Evolutionary conservation across 1,139 yeast species (phyloP).

Genomic region (Hemisphaericaspora xylanilytica): DNA sequence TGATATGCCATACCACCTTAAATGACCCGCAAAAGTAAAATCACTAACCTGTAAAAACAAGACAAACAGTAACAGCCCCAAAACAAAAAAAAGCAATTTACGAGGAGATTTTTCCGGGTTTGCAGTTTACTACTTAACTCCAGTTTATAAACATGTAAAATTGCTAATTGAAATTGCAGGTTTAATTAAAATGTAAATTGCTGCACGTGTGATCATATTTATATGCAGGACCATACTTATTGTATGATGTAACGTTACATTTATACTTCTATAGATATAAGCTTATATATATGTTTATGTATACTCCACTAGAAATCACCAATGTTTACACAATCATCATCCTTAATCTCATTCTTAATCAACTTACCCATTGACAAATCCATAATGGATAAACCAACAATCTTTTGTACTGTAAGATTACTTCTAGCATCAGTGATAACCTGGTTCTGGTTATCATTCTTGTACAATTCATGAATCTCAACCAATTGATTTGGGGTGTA

Average conservation of each 20-base stretch:
- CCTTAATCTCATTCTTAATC: constrained; percentile 17
- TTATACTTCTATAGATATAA: too few relatives aligned
- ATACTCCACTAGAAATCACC: constrained; percentile 15
- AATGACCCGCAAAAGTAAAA: too few relatives aligned
- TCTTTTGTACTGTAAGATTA: constrained; percentile 44
- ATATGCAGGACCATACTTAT: background rate
- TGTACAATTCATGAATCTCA: constrained; percentile 42
- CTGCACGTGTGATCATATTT: background rate
- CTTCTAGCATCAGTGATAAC: constrained; percentile 11
- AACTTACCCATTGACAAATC: constrained; percentile 48
- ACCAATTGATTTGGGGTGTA: constrained; percentile 36
- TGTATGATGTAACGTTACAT: constrained; percentile 2
- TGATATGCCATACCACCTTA: too few relatives aligned
- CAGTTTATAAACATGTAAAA: too few relatives aligned
- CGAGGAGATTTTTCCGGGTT: too few relatives aligned
- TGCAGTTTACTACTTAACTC: too few relatives aligned
- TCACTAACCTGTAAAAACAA: background rate
- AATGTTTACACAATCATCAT: constrained; percentile 11
- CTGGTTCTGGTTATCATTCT: constrained; percentile 6
- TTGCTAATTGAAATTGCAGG: too few relatives aligned
- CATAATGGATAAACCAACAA: constrained; percentile 64
- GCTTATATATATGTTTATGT: too few relatives aligned
- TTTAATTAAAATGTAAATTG: too few relatives aligned
- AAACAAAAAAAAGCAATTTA: background rate
- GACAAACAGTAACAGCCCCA: background rate